Percentiles rank a stretch among this genome's conserved stretches.
Conservation (phyloP, 805 yeast species). For the Saccharomycopsis oosterbeekiorum region DNA sequence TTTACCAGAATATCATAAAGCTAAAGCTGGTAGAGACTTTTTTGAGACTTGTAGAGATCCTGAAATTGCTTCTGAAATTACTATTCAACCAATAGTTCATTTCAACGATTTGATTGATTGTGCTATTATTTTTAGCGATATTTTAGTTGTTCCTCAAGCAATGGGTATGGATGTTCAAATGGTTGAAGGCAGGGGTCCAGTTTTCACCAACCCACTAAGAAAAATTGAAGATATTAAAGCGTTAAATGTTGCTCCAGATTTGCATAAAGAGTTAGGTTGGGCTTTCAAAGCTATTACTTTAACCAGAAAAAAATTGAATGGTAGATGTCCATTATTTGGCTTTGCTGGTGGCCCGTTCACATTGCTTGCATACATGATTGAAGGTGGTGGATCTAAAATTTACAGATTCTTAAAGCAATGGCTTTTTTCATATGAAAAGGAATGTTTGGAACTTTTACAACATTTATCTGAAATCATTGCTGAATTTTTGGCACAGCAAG, state of each 20-base stretch:
- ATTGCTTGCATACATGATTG: constrained; percentile 89
- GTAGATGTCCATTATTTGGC: constrained; percentile 90
- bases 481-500: constrained; percentile 90
- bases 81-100: constrained; percentile 91
- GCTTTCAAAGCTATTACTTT: constrained; percentile 88
- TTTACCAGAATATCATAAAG: constrained; percentile 82
- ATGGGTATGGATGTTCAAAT: constrained; percentile 93
- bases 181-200: constrained; percentile 93
- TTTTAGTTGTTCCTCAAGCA: constrained; percentile 94
- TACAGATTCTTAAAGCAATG: constrained; percentile 88
- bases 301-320: constrained; percentile 77
- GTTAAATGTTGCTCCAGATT: constrained; percentile 56
- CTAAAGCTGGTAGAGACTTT: constrained; percentile 76
- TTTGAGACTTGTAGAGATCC: constrained; percentile 94
- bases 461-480: constrained; percentile 79
- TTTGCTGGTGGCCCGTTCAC: constrained; percentile 99
- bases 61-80: constrained; percentile 85
- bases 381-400: constrained; percentile 91
- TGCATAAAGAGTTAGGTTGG: constrained; percentile 77
- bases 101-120: constrained; percentile 88
- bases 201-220: constrained; percentile 81
- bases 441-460: constrained; percentile 60
- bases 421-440: constrained; percentile 73
- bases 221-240: constrained; percentile 54
- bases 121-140: constrained; percentile 93